phyloP scores from a whole-genome alignment of 805 yeast species.

The Hanseniaspora thailandica region DNA sequence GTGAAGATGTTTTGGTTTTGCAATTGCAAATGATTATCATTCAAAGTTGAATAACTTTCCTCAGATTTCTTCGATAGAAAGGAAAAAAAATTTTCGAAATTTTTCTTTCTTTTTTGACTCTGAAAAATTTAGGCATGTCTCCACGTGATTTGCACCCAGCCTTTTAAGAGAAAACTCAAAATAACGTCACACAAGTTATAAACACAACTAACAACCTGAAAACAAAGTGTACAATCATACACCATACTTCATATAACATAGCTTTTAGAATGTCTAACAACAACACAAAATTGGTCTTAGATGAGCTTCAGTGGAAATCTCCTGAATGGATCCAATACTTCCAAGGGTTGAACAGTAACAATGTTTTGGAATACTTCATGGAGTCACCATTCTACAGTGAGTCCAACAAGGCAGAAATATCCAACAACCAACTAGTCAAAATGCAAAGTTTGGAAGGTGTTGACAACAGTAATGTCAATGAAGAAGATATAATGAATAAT shows the following conservation, averaged over 20 bases:
- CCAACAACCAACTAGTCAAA: constrained; percentile 85
- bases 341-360: constrained; percentile 71
- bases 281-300: constrained; percentile 89
- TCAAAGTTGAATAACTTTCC: too few species aligned
- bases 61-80: background rate
- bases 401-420: constrained; percentile 50
- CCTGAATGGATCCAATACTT: constrained; percentile 93
- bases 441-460: constrained; percentile 64
- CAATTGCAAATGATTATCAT: too few species aligned
- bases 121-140: too few species aligned
- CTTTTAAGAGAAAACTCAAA: background rate
- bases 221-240: too few species aligned
- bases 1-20: background rate
- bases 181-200: too few species aligned
- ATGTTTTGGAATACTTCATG: constrained; percentile 84
- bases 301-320: constrained; percentile 91
- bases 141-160: background rate
- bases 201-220: too few species aligned
- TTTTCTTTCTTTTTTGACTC: too few species aligned
- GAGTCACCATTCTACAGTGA: constrained; percentile 76
- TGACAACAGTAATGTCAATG: constrained; percentile 10
- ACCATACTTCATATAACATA: constrained; percentile 30
- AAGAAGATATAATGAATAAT: constrained; percentile 2
- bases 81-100: background rate
- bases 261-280: constrained; percentile 91